A percentile compares a stretch with the other conserved stretches of the same genome.
These are phyloP conservation scores for Symbiodinium pilosum DNA, from an alignment of 73 alveolate species.

Conservation along the genomic window DNA sequence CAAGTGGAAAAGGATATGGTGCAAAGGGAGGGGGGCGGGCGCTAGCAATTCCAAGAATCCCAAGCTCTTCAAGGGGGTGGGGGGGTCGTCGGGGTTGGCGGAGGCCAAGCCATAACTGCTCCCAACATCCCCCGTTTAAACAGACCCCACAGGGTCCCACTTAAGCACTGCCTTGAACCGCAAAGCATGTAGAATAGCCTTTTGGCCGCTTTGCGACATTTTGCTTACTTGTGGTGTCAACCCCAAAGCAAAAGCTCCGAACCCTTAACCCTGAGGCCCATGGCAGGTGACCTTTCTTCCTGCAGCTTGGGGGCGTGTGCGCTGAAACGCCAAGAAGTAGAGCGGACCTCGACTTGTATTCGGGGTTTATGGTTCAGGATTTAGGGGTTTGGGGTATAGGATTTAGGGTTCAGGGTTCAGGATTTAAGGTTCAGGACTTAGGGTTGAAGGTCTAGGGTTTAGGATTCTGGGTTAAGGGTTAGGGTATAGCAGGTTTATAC, in stretches of 20 bases:
- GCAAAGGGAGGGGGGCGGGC: no score
- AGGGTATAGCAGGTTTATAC: neutral
- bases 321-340: constrained; percentile 71
- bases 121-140: no score
- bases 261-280: neutral
- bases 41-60: no score
- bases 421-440: neutral
- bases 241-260: neutral
- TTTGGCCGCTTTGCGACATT: neutral
- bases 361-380: neutral
- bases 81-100: no score
- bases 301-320: constrained; percentile 51
- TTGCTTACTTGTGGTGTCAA: neutral
- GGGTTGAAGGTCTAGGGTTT: no score
- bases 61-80: no score
- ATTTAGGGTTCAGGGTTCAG: neutral
- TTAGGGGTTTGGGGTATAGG: neutral
- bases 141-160: no score
- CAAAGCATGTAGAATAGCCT: neutral
- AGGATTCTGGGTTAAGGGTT: neutral
- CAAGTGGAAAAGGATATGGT: neutral
- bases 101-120: no score
- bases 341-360: constrained; percentile 35
- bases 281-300: neutral
- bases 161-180: no score